phyloP scores from a whole-genome alignment of 441 rosid genomes.

The Brassica balearica region DNA sequence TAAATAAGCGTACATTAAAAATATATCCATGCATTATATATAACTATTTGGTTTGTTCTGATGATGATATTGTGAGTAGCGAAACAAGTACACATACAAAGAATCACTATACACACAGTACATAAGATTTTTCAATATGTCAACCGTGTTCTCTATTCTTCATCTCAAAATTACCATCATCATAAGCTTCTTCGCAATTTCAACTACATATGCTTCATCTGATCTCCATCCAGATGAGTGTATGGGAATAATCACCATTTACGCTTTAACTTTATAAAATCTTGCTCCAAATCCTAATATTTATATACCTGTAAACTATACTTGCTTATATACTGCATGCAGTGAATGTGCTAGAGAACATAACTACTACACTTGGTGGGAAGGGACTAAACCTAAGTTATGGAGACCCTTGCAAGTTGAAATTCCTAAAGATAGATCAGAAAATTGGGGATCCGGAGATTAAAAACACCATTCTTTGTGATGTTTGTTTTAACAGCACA shows the following conservation, averaged over 20 bases:
- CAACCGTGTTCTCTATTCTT: neutral
- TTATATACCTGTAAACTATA: neutral
- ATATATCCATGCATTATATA: slow-evolving; percentile 1
- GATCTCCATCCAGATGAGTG: slow-evolving; percentile 12
- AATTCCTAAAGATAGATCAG: neutral
- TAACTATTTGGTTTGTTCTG: slow-evolving; percentile 1
- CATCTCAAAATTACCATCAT: neutral
- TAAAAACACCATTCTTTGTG: neutral
- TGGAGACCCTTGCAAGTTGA: neutral
- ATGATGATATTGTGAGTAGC: slow-evolving; percentile 1
- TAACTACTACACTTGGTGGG: neutral
- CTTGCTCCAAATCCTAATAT: neutral
- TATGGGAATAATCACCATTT: slow-evolving; percentile 1
- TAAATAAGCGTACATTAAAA: neutral
- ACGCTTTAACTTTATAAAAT: neutral
- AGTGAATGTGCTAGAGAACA: neutral
- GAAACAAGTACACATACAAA: slow-evolving; percentile 7
- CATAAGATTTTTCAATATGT: neutral
- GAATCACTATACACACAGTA: neutral
- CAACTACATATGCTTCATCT: neutral
- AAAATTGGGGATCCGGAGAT: neutral
- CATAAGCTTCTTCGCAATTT: neutral
- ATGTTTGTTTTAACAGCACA: neutral
- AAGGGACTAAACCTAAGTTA: neutral
- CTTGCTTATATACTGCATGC: neutral